A percentile compares a stretch with the other conserved stretches of the same genome.
These are phyloP conservation scores for Entomophthora muscae DNA, from an alignment of 371 early-diverging fungal species.

Conservation along the genomic window DNA sequence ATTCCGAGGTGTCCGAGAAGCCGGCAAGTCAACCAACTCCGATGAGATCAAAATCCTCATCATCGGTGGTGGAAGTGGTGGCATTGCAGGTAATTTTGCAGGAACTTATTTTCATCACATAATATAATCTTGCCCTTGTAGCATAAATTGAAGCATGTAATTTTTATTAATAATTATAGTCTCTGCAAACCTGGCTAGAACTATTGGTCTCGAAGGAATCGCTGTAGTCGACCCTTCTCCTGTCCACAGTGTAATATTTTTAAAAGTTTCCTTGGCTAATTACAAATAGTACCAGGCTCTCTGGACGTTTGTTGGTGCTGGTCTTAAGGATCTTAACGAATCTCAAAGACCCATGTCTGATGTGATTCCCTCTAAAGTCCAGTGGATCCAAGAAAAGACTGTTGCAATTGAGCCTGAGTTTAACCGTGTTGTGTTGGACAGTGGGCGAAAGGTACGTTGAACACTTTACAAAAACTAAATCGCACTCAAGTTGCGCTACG, in stretches of 20 bases:
- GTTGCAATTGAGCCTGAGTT: conserved; percentile 42
- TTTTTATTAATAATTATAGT: conserved; percentile 23
- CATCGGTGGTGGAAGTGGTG: conserved; percentile 47
- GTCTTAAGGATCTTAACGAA: conserved; percentile 56
- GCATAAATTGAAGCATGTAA: too few relatives aligned
- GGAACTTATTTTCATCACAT: too few relatives aligned
- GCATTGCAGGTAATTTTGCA: conserved; percentile 40
- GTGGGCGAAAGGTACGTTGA: conserved; percentile 33
- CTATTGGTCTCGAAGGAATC: conserved; percentile 46
- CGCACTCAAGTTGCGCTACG: conserved; percentile 32
- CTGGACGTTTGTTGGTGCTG: conserved; percentile 80
- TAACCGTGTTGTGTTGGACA: conserved; percentile 41
- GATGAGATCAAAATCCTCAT: conserved; percentile 27
- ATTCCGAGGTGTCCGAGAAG: neutral
- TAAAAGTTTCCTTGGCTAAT: neutral
- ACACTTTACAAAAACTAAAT: neutral
- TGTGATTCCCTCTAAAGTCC: conserved; percentile 47
- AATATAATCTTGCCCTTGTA: too few relatives aligned
- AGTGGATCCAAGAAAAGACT: conserved; percentile 59
- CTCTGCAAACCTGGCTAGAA: conserved; percentile 35
- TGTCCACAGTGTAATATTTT: conserved; percentile 56
- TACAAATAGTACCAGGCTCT: conserved; percentile 72
- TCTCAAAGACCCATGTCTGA: conserved; percentile 43
- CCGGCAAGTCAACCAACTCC: neutral
- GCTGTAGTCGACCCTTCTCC: conserved; percentile 63